Percentiles rank a stretch among this genome's conserved stretches.
phyloP scores from a whole-genome alignment of 495 filamentous ascomycete species.

The Trichoderma erinaceum region DNA sequence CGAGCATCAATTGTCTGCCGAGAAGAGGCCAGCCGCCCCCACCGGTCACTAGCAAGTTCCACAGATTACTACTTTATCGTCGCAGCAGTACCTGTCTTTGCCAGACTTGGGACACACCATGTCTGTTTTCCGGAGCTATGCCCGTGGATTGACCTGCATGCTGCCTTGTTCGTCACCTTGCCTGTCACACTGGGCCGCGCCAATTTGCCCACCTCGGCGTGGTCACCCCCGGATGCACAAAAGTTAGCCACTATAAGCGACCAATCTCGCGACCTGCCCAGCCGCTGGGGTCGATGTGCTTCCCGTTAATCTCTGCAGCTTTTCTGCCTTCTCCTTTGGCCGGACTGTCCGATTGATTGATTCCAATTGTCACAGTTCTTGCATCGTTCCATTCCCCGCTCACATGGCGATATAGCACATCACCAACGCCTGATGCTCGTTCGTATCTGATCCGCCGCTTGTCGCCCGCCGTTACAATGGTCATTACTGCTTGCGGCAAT shows the following conservation, averaged over 20 bases:
- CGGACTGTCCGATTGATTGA: not conserved
- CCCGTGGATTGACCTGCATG: constrained; percentile 1
- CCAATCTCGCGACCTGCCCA: constrained; percentile 11
- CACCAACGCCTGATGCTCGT: constrained; percentile 7
- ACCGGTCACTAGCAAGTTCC: not conserved
- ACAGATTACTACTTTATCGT: too few relatives aligned
- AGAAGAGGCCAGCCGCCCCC: not conserved
- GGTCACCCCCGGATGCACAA: constrained; percentile 5
- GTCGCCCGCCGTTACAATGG: not conserved
- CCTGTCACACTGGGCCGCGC: constrained; percentile 10
- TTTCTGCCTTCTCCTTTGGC: not conserved
- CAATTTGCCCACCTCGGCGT: not conserved
- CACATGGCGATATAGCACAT: not conserved
- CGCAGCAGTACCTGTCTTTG: not conserved
- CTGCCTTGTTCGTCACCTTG: not conserved
- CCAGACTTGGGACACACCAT: not conserved
- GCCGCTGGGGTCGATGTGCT: constrained; percentile 7
- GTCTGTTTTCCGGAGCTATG: not conserved
- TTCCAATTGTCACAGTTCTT: not conserved
- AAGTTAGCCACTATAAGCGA: not conserved
- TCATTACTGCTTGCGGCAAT: not conserved
- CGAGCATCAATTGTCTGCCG: constrained; percentile 7
- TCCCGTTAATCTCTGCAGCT: not conserved
- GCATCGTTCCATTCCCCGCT: not conserved
- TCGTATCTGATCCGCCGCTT: constrained; percentile 2